Conservation (phyloP, 192 early-diverging fungal genomes). For the Pilaira anomala region DNA sequence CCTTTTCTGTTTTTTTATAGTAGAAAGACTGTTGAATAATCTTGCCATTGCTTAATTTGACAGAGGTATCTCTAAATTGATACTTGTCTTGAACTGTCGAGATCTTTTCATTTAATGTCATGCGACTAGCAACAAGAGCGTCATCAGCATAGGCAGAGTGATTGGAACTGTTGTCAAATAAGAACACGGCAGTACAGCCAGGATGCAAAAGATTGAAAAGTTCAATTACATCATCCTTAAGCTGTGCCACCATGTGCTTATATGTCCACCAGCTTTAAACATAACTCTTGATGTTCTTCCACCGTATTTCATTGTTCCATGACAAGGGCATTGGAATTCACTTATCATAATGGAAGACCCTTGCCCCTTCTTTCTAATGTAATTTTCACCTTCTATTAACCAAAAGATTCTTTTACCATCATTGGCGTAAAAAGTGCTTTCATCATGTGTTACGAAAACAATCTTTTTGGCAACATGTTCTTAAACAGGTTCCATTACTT, state of each 20-base stretch:
- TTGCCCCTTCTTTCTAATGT: too few species aligned
- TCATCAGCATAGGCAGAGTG: constrained; percentile 25
- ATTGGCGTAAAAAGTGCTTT: too few species aligned
- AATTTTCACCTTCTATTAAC: too few species aligned
- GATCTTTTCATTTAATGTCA: constrained; percentile 20
- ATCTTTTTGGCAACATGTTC: too few species aligned
- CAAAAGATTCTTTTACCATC: too few species aligned
- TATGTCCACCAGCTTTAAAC: neutral
- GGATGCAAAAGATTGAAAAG: constrained; percentile 22
- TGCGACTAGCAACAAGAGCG: constrained; percentile 26
- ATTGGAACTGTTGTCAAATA: constrained; percentile 33
- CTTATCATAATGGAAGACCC: neutral
- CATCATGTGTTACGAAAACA: too few species aligned
- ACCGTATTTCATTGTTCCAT: neutral
- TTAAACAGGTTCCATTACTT: too few species aligned
- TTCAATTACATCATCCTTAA: neutral
- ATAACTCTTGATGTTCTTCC: neutral
- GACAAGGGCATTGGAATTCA: neutral
- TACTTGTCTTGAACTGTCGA: neutral
- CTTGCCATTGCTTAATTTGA: neutral
- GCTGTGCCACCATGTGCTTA: neutral
- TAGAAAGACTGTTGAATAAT: too few species aligned
- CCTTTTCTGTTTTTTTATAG: too few species aligned
- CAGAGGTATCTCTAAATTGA: constrained; percentile 6
- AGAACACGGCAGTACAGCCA: constrained; percentile 20